Base-by-base conservation (phyloP, 805 yeast genomes). In the Komagataella populi region DNA sequence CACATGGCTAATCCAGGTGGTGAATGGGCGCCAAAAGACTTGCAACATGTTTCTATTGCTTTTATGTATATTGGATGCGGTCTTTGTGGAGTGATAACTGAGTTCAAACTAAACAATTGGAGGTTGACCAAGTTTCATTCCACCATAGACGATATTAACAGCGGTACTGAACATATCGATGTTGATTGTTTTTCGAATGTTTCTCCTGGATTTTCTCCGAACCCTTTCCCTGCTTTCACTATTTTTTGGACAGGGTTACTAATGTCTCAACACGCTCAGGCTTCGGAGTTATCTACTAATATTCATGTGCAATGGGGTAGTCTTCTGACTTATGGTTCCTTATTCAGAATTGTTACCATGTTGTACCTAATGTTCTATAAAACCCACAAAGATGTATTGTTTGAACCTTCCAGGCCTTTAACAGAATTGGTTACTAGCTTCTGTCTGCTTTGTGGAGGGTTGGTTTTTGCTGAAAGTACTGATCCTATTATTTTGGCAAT, bases 201-300 rank as follows among this genome's bases (percentile, higher is more conserved):
- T 10, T 66, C 83, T 1, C 90, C 90, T 1, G 95, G 95, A 0
- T 86, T 71, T 64, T 83, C 95, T 1, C 90, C 95, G 56, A 93
- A 93, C 63, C 97, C 97, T 39, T 88, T 93, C 77, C 97, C 98
- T 3, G 81, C 87, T 1, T 78, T 93, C 56, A 88, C 95, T 2
- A 86, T 93, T 39, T 93, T 87, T 69, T 93, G 96, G 96, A 93
- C 98, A 1, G 99, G 99, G 24, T 75, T 84, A 12, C 73, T 93
- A 55, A 93, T 93, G 99, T 89, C 97, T 1, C 87, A 84, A 65
- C 99, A 93, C 67, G 81, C 80, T 45, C 99, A 93, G 67, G 85
- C 90, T 5, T 83, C 93, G 1, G 71, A 64, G 51, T 74, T 84
- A 36, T 82, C 96, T 2, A 88, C 97, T 2, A 71, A 67, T 16